Base-by-base conservation (phyloP, 2,329 filamentous ascomycete genomes). In the Hymenoscyphus repandus region DNA sequence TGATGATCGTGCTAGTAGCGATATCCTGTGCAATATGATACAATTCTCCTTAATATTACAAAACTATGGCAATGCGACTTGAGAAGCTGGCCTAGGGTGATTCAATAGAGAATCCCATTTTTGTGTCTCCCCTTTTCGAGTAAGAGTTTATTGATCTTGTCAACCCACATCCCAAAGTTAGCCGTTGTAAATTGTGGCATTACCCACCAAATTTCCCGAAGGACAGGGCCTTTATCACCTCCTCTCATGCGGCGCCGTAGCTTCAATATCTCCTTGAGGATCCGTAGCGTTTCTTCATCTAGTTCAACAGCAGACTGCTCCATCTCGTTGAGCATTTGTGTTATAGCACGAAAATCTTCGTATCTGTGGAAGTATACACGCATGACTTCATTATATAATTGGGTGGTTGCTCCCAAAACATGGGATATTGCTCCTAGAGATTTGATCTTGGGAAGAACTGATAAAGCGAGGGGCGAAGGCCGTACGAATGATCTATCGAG, bases 371-470 rank as follows among this genome's bases (percentile, higher is more conserved):
- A 88, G 49, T 81, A 72, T 18, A 84, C 75, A 12, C 72, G 67
- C 20, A 88, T 73, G 32, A 90, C 74, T 44, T 80, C 74, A 62
- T 86, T 83, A 71, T 88, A 91, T 38, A 91, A 79, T 0, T 77
- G 71, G 0, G 85, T 86, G 15, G 82, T 83, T 5, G 80, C 83
- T 43, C 86, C 87, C 0, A 92, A 75, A 6, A 88, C 82, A 62
- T 85, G 88, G 0, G 85, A 85, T 1, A 80, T 77, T 1, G 86
- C 75, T 1, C 87, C 86, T 0, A 88, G 73, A 40, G 76, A 73
- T 63, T 86, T 87, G 59, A 90, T 71, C 6, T 78, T 77, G 0
- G 86, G 85, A 0, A 91, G 72, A 22, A 90, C 68, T 40, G 75
- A 74, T 40, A 86, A 74, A 0, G 75, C 72, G 0, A 86, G 72